Conservation (phyloP, 139 green algal species). For the Chlamydomonas sphaeroides region DNA sequence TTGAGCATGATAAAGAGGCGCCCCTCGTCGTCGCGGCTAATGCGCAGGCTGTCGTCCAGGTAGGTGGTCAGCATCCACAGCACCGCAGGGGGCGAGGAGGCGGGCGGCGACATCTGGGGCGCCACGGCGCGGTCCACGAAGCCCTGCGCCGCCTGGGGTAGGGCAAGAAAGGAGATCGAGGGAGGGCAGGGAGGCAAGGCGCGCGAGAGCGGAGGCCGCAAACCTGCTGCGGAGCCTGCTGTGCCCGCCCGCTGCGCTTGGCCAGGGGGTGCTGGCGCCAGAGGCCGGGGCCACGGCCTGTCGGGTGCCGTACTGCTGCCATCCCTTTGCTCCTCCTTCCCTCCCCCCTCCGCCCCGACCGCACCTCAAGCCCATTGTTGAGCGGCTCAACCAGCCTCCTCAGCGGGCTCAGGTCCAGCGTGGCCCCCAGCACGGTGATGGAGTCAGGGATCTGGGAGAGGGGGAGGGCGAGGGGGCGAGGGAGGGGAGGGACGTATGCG, state of each 20-base stretch:
- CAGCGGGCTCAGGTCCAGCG: slow-evolving; percentile 51
- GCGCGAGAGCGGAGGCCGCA: too few relatives aligned
- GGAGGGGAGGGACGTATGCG: not conserved
- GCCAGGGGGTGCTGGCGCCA: too few relatives aligned
- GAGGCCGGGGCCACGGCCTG: too few relatives aligned
- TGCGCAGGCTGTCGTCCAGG: slow-evolving; percentile 62
- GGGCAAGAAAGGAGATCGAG: too few relatives aligned
- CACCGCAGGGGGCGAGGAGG: slow-evolving; percentile 9
- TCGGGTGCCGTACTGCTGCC: too few relatives aligned
- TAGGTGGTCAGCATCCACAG: slow-evolving; percentile 70
- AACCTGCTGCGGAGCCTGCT: too few relatives aligned
- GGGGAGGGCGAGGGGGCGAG: not conserved
- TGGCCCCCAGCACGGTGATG: slow-evolving; percentile 66
- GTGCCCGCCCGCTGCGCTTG: too few relatives aligned
- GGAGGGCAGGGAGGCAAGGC: too few relatives aligned
- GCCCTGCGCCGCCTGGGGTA: slow-evolving; percentile 26
- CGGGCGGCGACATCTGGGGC: slow-evolving; percentile 18
- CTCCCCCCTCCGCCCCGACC: not conserved
- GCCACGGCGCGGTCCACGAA: slow-evolving; percentile 34
- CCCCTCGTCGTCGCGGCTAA: slow-evolving; percentile 55
- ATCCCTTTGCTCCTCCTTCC: too few relatives aligned
- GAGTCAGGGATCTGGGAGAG: not conserved
- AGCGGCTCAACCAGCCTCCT: slow-evolving; percentile 40
- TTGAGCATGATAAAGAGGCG: slow-evolving; percentile 63
- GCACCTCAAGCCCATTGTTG: slow-evolving; percentile 43